Conservation (phyloP, 108 stramenopile species). For the Fistulifera pelliculosa region DNA sequence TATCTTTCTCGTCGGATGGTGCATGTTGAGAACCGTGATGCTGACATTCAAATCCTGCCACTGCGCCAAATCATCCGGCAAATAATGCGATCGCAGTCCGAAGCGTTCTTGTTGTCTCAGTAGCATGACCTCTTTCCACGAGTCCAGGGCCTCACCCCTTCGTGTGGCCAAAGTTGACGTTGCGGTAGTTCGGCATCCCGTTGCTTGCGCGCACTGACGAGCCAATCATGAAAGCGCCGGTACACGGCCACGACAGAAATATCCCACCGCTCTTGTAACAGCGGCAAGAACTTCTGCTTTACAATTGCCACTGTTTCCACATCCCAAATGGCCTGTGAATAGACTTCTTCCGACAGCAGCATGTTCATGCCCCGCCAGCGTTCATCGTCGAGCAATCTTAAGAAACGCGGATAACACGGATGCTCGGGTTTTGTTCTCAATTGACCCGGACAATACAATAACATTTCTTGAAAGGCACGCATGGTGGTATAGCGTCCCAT, state of each 20-base stretch:
- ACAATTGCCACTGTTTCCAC: not conserved
- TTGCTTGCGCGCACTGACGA: constrained; percentile 17
- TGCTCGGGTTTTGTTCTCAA: not conserved
- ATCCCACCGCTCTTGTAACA: constrained; percentile 12
- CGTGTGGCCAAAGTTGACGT: too few species aligned
- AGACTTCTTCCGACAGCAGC: constrained; percentile 16
- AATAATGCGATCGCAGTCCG: too few species aligned
- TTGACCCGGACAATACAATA: not conserved
- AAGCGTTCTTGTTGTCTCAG: too few species aligned
- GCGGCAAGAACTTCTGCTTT: not conserved
- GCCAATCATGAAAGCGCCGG: constrained; percentile 23
- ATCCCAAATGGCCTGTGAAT: constrained; percentile 3
- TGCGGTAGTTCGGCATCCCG: too few species aligned
- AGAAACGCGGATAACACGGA: constrained; percentile 6
- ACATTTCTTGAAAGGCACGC: not conserved
- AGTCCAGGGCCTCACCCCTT: too few species aligned
- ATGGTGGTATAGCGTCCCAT: constrained; percentile 9
- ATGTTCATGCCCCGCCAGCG: constrained; percentile 7
- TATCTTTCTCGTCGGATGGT: too few species aligned
- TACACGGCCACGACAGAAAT: constrained; percentile 13
- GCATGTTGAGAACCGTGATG: too few species aligned
- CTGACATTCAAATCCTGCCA: too few species aligned
- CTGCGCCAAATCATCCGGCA: too few species aligned
- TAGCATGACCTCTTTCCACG: too few species aligned
- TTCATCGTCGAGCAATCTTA: not conserved